These are phyloP conservation scores for Cercospora beticola DNA, from an alignment of 2,329 filamentous ascomycete genomes.

Conservation along the genomic window DNA sequence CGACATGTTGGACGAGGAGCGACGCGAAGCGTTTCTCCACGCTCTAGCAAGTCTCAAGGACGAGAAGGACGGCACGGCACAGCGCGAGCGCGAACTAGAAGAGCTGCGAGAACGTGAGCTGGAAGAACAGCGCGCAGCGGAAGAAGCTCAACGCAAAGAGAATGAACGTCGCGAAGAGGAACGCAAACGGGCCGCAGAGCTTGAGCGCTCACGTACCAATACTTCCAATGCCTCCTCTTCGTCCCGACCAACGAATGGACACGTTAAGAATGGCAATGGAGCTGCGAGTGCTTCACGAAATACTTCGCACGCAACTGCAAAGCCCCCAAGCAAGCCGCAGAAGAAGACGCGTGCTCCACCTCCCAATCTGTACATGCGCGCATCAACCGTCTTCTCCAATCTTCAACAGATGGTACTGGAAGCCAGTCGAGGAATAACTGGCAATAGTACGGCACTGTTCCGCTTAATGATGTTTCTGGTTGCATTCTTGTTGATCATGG, in stretches of 20 bases:
- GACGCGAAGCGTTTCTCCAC: slow-evolving; percentile 82
- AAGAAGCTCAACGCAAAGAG: slow-evolving; percentile 29
- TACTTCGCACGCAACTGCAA: slow-evolving; percentile 22
- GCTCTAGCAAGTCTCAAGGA: slow-evolving; percentile 81
- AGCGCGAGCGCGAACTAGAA: slow-evolving; percentile 60
- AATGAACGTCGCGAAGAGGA: slow-evolving; percentile 38
- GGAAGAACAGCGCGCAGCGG: slow-evolving; percentile 37
- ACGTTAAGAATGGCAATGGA: slow-evolving; percentile 6
- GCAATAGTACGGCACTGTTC: slow-evolving; percentile 55
- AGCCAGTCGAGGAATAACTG: slow-evolving; percentile 52
- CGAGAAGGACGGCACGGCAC: slow-evolving; percentile 73
- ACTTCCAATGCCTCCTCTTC: slow-evolving; percentile 10
- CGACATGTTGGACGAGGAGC: slow-evolving; percentile 86
- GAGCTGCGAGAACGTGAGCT: slow-evolving; percentile 55
- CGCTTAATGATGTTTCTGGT: slow-evolving; percentile 74
- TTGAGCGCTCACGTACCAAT: slow-evolving; percentile 25
- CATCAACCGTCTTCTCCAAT: slow-evolving; percentile 44
- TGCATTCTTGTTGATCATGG: slow-evolving; percentile 73
- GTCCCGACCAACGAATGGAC: slow-evolving; percentile 10
- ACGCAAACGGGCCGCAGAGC: slow-evolving; percentile 34
- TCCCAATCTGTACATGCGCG: slow-evolving; percentile 29
- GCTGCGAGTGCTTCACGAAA: slow-evolving; percentile 12
- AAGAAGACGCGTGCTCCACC: slow-evolving; percentile 26
- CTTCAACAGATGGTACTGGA: slow-evolving; percentile 42
- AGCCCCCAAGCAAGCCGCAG: slow-evolving; percentile 17